phyloP scores from a whole-genome alignment of 305 asterid genomes.

The Nicotiana rustica region DNA sequence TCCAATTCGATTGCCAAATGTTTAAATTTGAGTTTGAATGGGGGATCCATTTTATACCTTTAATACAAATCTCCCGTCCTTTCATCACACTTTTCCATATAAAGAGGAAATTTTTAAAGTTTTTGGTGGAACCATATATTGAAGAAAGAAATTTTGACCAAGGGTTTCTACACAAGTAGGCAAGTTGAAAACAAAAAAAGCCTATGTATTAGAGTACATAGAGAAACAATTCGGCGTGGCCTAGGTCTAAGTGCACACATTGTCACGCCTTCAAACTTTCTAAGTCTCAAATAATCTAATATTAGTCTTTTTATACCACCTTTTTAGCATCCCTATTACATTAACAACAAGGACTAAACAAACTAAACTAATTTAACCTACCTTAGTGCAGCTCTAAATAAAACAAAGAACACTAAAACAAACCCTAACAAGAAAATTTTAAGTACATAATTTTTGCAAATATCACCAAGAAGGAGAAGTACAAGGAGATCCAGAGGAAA shows the following conservation, averaged over 20 bases:
- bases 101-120: no score
- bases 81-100: no score
- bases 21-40: no score
- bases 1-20: no score
- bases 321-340: constrained; percentile 14
- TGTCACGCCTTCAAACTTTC: constrained; percentile 24
- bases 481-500: constrained; percentile 51
- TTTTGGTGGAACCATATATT: no score
- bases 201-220: neutral
- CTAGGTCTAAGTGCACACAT: constrained; percentile 23
- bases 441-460: neutral
- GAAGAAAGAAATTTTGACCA: no score
- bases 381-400: neutral
- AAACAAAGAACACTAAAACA: neutral
- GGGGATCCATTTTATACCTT: no score
- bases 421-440: neutral
- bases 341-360: neutral
- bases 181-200: no score
- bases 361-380: neutral
- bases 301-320: neutral
- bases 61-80: no score
- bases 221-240: constrained; percentile 8
- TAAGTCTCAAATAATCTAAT: neutral
- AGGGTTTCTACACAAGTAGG: no score
- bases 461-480: constrained; percentile 65